Evolutionary conservation across 2,329 filamentous ascomycete genomes (phyloP).

Genomic region (Ambrosiella xylebori): DNA sequence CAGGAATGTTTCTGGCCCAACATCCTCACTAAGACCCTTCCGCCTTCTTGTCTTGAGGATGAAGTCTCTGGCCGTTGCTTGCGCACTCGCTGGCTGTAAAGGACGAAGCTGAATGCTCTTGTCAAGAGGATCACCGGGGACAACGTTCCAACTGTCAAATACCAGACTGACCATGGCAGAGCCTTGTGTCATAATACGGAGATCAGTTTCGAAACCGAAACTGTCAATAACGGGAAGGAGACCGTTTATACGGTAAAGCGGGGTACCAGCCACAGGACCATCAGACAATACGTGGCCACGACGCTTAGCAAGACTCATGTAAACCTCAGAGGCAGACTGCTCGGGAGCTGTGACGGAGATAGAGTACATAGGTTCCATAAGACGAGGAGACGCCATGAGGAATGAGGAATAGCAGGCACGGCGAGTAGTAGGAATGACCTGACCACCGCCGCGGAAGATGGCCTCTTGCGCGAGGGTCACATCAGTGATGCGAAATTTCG

Average conservation of each 20-base stretch:
- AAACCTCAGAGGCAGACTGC: slow-evolving; percentile 72
- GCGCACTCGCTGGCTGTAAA: slow-evolving; percentile 71
- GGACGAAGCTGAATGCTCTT: slow-evolving; percentile 66
- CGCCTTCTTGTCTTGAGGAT: slow-evolving; percentile 86
- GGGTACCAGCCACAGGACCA: slow-evolving; percentile 82
- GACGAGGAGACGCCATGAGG: slow-evolving; percentile 83
- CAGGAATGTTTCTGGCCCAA: slow-evolving; percentile 87
- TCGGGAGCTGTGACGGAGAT: slow-evolving; percentile 87
- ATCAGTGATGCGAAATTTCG: slow-evolving; percentile 92
- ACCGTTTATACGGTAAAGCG: slow-evolving; percentile 78
- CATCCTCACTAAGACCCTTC: slow-evolving; percentile 90
- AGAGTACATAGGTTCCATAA: slow-evolving; percentile 93
- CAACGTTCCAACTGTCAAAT: slow-evolving; percentile 91
- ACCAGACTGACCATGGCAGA: slow-evolving; percentile 79
- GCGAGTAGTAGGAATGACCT: slow-evolving; percentile 90
- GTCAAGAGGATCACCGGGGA: slow-evolving; percentile 89
- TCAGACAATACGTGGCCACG: slow-evolving; percentile 90
- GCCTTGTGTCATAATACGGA: slow-evolving; percentile 89
- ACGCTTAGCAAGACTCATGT: slow-evolving; percentile 77
- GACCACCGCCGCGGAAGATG: slow-evolving; percentile 87
- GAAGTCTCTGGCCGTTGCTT: slow-evolving; percentile 86
- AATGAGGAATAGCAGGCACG: slow-evolving; percentile 91
- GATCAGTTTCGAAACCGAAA: slow-evolving; percentile 94
- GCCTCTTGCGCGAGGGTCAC: slow-evolving; percentile 72
- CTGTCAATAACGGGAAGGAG: slow-evolving; percentile 91